Evolutionary conservation across 345 rosid genomes (phyloP).

Genomic region (Dipteronia sinensis): DNA sequence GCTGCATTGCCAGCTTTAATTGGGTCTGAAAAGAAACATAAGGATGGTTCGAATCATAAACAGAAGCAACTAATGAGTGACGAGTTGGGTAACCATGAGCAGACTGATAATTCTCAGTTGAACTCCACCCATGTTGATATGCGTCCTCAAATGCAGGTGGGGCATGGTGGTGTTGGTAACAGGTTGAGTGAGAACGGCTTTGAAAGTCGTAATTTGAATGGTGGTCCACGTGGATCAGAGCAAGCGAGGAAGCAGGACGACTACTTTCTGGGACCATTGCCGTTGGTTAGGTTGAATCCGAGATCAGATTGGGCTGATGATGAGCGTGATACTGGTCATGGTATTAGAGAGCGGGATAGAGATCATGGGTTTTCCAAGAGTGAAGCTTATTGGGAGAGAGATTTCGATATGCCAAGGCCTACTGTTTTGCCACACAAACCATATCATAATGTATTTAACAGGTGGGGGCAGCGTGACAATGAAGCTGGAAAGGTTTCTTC

Average conservation of each 20-base stretch:
- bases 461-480: constrained; percentile 63
- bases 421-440: constrained; percentile 64
- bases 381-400: constrained; percentile 76
- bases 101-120: constrained; percentile 33
- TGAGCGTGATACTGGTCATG: constrained; percentile 91
- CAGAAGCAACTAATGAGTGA: constrained; percentile 57
- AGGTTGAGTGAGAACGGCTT: constrained; percentile 43
- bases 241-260: constrained; percentile 63
- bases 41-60: constrained; percentile 65
- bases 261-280: constrained; percentile 67
- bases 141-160: constrained; percentile 64
- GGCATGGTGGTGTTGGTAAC: constrained; percentile 32
- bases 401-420: constrained; percentile 70
- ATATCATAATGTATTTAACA: constrained; percentile 48
- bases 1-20: constrained; percentile 66
- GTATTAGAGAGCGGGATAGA: constrained; percentile 60
- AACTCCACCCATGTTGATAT: constrained; percentile 49
- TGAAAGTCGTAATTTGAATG: constrained; percentile 35
- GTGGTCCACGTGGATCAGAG: constrained; percentile 45
- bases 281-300: constrained; percentile 74
- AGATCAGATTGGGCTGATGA: constrained; percentile 99
- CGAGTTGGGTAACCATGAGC: constrained; percentile 41
- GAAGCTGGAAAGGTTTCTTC: constrained; percentile 61
- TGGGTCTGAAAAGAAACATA: constrained; percentile 68
- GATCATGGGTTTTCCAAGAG: constrained; percentile 60